phyloP scores from a whole-genome alignment of 192 early-diverging fungal species.

The Backusella morwellensis region DNA sequence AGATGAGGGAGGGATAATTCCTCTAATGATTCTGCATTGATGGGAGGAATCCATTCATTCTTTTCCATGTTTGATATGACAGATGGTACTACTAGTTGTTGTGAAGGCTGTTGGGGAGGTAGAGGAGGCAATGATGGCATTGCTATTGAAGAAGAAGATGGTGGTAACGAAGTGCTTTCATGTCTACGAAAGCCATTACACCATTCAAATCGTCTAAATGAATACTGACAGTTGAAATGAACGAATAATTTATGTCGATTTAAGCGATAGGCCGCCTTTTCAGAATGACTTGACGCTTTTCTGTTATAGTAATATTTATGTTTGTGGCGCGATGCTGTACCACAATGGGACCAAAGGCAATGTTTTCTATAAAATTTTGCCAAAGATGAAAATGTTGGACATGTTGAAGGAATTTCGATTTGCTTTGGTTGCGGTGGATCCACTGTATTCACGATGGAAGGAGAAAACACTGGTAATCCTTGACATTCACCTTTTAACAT shows the following conservation, averaged over 20 bases:
- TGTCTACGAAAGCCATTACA: neutral
- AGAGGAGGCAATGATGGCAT: neutral
- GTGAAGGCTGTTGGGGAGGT: neutral
- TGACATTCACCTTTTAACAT: constrained; percentile 6
- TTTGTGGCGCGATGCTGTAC: neutral
- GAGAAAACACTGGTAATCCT: neutral
- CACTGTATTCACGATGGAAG: neutral
- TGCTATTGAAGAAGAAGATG: neutral
- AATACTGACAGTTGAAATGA: neutral
- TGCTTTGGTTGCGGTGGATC: neutral
- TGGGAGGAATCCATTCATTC: constrained; percentile 49
- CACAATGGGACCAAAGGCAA: neutral
- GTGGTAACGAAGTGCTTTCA: neutral
- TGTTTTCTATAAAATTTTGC: neutral
- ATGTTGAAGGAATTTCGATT: neutral
- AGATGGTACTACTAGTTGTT: neutral
- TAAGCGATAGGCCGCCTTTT: neutral
- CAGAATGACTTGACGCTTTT: neutral
- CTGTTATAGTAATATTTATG: neutral
- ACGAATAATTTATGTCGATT: neutral
- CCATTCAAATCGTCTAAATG: neutral
- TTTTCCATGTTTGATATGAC: neutral
- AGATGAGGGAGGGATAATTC: constrained; percentile 84
- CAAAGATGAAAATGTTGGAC: constrained; percentile 4
- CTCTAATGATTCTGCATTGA: constrained; percentile 81